Evolutionary conservation across 352 stramenopile species (phyloP), one percentile per base, ranked within the genome.

Genomic region (Pythium brassicae): DNA sequence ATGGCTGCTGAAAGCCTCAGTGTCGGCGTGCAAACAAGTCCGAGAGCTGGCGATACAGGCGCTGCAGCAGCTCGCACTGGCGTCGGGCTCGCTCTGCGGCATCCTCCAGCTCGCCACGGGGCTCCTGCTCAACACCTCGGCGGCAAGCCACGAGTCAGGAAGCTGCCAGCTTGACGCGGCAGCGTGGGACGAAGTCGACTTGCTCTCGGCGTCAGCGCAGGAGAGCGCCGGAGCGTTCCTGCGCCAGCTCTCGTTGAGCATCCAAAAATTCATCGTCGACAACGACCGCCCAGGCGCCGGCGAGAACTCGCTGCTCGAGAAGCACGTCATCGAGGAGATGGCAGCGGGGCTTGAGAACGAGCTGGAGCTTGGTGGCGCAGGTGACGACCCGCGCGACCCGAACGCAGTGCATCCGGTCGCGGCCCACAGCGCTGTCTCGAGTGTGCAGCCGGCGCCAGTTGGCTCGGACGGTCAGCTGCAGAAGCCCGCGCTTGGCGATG

Each of bases 1-100:
- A 26, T 95, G 86, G 86, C 63, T 95, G 1, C 55, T 87, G 19
- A 52, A 77, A 39, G 81, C 82, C 11, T 77, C 82, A 7, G 54
- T 79, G 7, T 93, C 82, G 11, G 39, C 63, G 4, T 63, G 65
- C 1, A 43, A 62, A 32, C 62, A 74, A 25, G 63, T 92, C 9
- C 78, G 86, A 32, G 77, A 91, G 51, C 68, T 87, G 4, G 76
- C 83, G 0, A 57, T 92, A 9, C 50, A 79, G 51, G 79, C 74
- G 17, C 62, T 93, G 1, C 68, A 92, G 44, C 75, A 69, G 22
- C 32, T 95, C 25, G 66, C 74, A 20, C 71, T 95, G 8, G 77
- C 81, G 27, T 93, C 80, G 12, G 86, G 86, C 14, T 95, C 86
- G 4, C 65, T 95, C 11, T 94, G 84, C 53, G 80, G 80, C 7